These are phyloP conservation scores for Vanilla planifolia DNA, from an alignment of 106 monocot species.

Conservation along the genomic window DNA sequence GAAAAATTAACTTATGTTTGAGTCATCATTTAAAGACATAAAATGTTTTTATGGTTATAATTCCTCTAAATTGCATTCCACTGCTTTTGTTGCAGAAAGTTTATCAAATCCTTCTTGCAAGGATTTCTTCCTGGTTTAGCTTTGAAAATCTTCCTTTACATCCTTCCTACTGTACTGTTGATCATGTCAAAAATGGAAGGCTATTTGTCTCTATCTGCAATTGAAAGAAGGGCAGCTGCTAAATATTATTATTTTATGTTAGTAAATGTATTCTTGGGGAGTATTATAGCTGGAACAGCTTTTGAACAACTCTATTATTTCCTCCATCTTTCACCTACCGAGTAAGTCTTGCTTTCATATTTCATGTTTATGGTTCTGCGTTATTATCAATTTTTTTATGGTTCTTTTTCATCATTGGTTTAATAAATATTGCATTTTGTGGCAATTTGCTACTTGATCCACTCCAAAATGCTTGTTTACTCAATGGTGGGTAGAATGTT, in stretches of 20 bases:
- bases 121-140: slow-evolving; percentile 94
- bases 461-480: too few relatives aligned
- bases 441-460: too few relatives aligned
- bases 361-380: neutral
- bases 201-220: slow-evolving; percentile 64
- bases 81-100: slow-evolving; percentile 46
- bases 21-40: neutral
- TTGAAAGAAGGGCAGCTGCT: slow-evolving; percentile 76
- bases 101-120: slow-evolving; percentile 86
- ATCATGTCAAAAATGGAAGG: slow-evolving; percentile 97
- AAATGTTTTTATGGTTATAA: neutral
- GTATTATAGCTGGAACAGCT: slow-evolving; percentile 92
- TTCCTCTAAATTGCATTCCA: neutral
- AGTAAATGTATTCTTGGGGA: slow-evolving; percentile 91
- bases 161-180: slow-evolving; percentile 75
- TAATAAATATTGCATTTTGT: too few relatives aligned
- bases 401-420: neutral
- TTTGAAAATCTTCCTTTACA: slow-evolving; percentile 72
- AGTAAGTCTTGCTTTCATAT: slow-evolving; percentile 46
- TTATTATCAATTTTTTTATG: neutral
- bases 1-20: too few relatives aligned
- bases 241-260: slow-evolving; percentile 97
- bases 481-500: too few relatives aligned
- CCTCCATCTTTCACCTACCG: slow-evolving; percentile 66
- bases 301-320: slow-evolving; percentile 84